Evolutionary conservation across 768 basidiomycete genomes (phyloP).

Genomic region (Nevesoporus exiguus): DNA sequence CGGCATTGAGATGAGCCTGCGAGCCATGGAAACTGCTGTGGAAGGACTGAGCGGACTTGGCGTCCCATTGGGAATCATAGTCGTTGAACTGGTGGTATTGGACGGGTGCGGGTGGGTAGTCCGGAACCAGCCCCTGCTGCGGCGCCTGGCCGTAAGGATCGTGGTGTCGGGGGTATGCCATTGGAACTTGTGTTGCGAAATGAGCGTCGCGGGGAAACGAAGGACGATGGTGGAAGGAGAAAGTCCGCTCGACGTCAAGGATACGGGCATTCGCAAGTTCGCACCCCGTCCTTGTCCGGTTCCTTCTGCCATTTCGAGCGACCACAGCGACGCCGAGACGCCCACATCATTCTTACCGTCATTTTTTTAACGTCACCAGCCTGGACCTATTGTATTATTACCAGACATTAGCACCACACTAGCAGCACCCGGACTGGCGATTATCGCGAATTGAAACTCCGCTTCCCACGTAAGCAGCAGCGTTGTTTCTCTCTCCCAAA

Average conservation of each 20-base stretch:
- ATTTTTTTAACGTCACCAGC: neutral
- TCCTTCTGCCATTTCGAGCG: neutral
- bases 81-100: conserved; percentile 43
- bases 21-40: conserved; percentile 62
- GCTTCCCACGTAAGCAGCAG: conserved; percentile 43
- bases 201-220: neutral
- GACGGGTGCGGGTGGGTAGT: conserved; percentile 35
- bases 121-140: conserved; percentile 32
- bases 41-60: conserved; percentile 56
- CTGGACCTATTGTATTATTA: neutral
- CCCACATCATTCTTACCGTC: neutral
- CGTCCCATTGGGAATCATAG: conserved; percentile 44
- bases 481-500: conserved; percentile 41
- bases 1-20: conserved; percentile 65
- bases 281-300: neutral
- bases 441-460: conserved; percentile 43
- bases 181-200: conserved; percentile 36
- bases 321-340: neutral
- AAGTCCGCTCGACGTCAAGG: conserved; percentile 18
- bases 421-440: neutral
- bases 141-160: conserved; percentile 41
- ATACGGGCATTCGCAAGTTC: neutral
- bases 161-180: conserved; percentile 54
- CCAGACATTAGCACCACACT: neutral
- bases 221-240: neutral